Percentiles rank a stretch among this genome's conserved stretches.
phyloP scores from a whole-genome alignment of 768 basidiomycete species.

The Rhodosporidiobolus odoratus region DNA sequence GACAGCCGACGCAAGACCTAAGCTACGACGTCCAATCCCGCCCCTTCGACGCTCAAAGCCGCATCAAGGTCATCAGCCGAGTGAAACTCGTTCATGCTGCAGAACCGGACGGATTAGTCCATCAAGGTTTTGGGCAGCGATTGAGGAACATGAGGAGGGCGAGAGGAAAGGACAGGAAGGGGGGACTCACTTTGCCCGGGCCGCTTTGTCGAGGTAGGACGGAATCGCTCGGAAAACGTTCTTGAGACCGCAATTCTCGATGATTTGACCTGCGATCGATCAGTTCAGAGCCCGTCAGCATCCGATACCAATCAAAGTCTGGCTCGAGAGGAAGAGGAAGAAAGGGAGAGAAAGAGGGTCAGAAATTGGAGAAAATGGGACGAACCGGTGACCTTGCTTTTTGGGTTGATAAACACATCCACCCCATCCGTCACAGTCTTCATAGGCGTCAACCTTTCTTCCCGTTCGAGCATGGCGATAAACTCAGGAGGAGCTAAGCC shows the following conservation, averaged over 20 bases:
- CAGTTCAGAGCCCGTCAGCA: neutral
- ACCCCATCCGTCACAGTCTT: constrained; percentile 24
- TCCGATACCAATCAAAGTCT: too few relatives aligned
- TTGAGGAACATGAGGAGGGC: neutral
- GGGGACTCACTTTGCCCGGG: neutral
- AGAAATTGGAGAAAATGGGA: neutral
- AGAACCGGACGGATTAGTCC: neutral
- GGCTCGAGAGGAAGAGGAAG: neutral
- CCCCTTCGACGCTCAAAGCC: constrained; percentile 9
- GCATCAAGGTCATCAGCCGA: neutral
- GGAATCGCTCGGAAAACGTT: constrained; percentile 21
- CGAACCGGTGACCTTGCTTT: constrained; percentile 22
- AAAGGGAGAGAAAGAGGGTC: too few relatives aligned
- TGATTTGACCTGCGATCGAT: constrained; percentile 7
- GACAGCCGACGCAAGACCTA: neutral
- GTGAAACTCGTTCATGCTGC: constrained; percentile 25
- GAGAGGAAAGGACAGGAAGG: neutral
- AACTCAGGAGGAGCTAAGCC: constrained; percentile 28
- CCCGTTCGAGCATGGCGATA: constrained; percentile 18
- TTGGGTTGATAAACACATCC: constrained; percentile 23
- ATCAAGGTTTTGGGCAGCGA: too few relatives aligned
- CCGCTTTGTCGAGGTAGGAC: neutral
- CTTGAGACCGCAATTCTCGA: constrained; percentile 22
- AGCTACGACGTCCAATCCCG: neutral
- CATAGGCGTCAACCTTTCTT: constrained; percentile 31